Conservation (phyloP, 2,329 filamentous ascomycete species). For the Dactylellina parvicollis region DNA sequence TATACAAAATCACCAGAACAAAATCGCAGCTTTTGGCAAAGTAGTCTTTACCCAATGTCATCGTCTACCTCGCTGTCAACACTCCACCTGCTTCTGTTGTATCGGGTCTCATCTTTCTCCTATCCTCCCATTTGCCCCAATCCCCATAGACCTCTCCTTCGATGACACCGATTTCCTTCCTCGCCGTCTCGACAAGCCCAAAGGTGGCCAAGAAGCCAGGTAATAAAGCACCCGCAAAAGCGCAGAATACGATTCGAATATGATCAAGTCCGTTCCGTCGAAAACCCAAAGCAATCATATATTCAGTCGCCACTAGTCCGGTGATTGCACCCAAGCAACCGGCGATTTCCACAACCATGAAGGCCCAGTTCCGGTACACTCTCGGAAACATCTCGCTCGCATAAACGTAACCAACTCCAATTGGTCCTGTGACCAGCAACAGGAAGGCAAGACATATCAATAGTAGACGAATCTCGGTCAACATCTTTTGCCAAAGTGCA, state of each 20-base stretch:
- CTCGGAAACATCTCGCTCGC: conserved; percentile 29
- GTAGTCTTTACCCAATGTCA: no score
- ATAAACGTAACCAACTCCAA: conserved; percentile 34
- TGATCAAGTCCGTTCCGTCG: background rate
- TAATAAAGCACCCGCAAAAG: conserved; percentile 7
- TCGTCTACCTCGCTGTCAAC: background rate
- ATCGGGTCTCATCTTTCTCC: conserved; percentile 37
- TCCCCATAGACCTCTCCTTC: conserved; percentile 52
- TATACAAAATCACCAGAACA: no score
- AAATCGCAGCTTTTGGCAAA: no score
- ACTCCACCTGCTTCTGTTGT: background rate
- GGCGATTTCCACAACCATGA: conserved; percentile 30
- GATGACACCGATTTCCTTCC: conserved; percentile 40
- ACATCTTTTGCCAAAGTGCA: conserved; percentile 15
- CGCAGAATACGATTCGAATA: background rate
- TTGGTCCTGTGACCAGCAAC: conserved; percentile 16
- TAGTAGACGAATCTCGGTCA: background rate
- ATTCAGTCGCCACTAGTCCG: conserved; percentile 5
- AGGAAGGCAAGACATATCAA: conserved; percentile 15
- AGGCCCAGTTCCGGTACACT: conserved; percentile 22
- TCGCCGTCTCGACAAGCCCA: conserved; percentile 40
- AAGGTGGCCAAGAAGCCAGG: conserved; percentile 8
- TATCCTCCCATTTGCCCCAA: conserved; percentile 46
- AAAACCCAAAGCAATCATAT: background rate
- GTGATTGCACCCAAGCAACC: conserved; percentile 18